phyloP scores from a whole-genome alignment of 441 rosid genomes.

The Adansonia grandidieri region DNA sequence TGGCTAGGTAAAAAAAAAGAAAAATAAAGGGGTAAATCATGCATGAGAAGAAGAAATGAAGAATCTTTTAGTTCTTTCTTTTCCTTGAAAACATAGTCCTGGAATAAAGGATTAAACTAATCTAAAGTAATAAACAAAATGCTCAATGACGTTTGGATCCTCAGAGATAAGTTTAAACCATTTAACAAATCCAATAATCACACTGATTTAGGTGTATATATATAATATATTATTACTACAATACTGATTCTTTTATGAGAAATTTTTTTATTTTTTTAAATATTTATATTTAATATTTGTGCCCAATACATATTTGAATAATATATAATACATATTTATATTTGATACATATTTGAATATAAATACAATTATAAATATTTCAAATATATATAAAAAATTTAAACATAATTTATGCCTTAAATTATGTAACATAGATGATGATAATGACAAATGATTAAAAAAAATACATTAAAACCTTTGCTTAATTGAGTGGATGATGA shows the following conservation, averaged over 20 bases:
- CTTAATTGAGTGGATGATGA: neutral
- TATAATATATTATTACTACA: no score
- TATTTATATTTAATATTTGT: no score
- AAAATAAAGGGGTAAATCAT: neutral
- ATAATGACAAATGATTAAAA: neutral
- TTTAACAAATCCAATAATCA: neutral
- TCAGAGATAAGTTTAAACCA: neutral
- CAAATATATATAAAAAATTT: no score
- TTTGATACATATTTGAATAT: no score
- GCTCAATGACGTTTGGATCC: neutral
- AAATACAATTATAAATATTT: no score
- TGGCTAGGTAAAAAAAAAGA: neutral
- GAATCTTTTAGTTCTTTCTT: neutral
- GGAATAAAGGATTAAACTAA: neutral
- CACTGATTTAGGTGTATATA: neutral
- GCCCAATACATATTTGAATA: no score
- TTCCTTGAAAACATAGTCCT: neutral
- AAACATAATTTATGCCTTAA: no score
- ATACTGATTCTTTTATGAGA: no score
- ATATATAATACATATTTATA: no score
- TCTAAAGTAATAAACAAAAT: neutral
- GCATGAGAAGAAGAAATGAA: neutral
- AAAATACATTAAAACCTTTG: neutral
- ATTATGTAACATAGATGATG: no score
- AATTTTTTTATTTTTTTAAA: no score